phyloP scores from a whole-genome alignment of 2,329 filamentous ascomycete genomes.

The Clarireedia paspali region DNA sequence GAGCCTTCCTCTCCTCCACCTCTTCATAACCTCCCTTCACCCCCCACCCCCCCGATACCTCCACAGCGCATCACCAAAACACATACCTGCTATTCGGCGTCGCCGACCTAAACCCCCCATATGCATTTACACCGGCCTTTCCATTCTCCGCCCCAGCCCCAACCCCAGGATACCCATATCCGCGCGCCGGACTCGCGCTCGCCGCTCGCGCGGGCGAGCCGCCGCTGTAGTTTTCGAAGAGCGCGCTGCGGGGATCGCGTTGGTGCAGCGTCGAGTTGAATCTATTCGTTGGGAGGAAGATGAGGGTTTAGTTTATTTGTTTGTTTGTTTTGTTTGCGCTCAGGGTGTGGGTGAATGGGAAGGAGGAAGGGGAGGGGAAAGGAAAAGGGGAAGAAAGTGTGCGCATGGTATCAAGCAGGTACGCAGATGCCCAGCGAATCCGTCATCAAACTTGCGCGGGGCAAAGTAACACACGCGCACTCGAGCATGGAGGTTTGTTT shows the following conservation, averaged over 20 bases:
- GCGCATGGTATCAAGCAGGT: too few species aligned
- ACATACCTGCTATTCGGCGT: conserved; percentile 63
- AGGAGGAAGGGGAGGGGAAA: neutral
- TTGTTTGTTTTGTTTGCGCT: neutral
- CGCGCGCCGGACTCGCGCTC: conserved; percentile 22
- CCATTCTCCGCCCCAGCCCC: conserved; percentile 21
- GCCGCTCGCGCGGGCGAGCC: conserved; percentile 27
- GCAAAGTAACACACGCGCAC: too few species aligned
- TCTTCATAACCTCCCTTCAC: neutral
- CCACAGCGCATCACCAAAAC: neutral
- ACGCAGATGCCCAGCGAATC: too few species aligned
- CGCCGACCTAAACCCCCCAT: conserved; percentile 50
- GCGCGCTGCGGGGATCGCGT: conserved; percentile 62
- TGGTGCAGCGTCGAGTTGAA: conserved; percentile 67
- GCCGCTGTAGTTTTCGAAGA: conserved; percentile 68
- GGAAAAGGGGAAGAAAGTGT: too few species aligned
- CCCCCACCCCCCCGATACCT: neutral
- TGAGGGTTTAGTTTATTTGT: neutral
- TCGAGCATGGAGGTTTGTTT: too few species aligned
- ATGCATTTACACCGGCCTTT: conserved; percentile 21
- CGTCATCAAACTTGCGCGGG: too few species aligned
- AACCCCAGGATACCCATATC: conserved; percentile 44
- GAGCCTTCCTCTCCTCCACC: neutral
- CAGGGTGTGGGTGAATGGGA: neutral
- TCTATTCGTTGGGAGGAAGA: conserved; percentile 34